phyloP scores from a whole-genome alignment of 2,329 filamentous ascomycete species.

The Neonectria ditissima region DNA sequence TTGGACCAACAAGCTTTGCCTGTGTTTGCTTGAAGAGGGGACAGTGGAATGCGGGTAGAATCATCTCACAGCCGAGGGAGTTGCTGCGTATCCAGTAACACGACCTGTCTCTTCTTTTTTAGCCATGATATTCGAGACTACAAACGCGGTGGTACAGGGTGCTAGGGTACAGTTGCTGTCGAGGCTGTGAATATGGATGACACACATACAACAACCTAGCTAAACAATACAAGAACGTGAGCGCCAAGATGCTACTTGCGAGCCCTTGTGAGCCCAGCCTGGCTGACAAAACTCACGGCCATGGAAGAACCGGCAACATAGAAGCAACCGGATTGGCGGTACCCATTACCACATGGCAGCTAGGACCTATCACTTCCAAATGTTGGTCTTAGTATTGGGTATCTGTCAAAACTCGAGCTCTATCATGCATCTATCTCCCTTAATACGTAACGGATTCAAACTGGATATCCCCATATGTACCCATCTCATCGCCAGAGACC shows the following conservation, averaged over 20 bases:
- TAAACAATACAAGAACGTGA: no score
- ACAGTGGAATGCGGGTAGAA: no score
- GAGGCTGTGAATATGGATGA: not conserved
- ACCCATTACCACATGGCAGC: no score
- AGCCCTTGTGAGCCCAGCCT: no score
- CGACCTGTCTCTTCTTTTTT: not conserved
- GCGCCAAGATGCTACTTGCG: not conserved
- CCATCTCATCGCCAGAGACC: constrained; percentile 33
- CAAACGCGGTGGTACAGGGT: not conserved
- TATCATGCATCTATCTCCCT: not conserved
- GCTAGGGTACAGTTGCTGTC: not conserved
- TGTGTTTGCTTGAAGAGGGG: no score
- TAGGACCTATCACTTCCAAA: not conserved
- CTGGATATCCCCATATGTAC: constrained; percentile 27
- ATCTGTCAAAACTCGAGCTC: constrained; percentile 4
- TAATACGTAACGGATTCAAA: constrained; percentile 33
- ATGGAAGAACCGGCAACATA: no score
- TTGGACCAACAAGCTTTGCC: no score
- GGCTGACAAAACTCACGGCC: no score
- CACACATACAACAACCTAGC: no score
- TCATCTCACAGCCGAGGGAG: no score
- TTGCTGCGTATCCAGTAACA: not conserved
- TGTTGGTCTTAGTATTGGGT: not conserved
- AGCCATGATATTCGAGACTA: not conserved
- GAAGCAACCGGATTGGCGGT: no score